Evolutionary conservation across 176 grass and related monocot genomes (phyloP).

Genomic region (Eleusine indica): DNA sequence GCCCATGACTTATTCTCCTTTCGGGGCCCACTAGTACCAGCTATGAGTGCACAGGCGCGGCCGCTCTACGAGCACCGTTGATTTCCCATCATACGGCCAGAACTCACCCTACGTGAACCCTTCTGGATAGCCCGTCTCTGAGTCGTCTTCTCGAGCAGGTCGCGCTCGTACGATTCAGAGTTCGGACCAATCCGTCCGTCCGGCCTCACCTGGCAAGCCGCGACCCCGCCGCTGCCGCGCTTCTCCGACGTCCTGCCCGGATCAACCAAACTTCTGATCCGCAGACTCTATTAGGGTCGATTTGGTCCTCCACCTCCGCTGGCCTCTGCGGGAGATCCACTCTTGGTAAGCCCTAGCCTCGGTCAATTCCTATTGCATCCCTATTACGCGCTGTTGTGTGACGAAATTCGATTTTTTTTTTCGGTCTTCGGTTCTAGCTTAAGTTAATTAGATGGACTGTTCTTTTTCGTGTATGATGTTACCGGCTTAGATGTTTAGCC

Average conservation of each 20-base stretch:
- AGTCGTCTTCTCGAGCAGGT: conserved; percentile 1
- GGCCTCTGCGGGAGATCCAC: conserved; percentile 16
- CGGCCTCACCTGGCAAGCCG: neutral
- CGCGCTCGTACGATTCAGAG: neutral
- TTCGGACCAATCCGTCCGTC: conserved; percentile 13
- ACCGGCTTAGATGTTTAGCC: neutral
- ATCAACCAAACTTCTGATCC: neutral
- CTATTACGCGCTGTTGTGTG: neutral
- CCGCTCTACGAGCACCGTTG: neutral
- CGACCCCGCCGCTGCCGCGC: neutral
- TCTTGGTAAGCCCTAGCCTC: conserved; percentile 37
- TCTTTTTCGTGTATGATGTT: neutral
- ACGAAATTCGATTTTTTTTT: neutral
- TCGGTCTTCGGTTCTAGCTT: neutral
- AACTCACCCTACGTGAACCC: neutral
- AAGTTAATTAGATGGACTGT: neutral
- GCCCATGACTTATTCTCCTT: neutral
- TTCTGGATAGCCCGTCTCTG: conserved; percentile 18
- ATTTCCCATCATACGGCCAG: neutral
- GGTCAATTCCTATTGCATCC: neutral
- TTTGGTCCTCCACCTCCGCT: neutral
- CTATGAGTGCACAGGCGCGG: neutral
- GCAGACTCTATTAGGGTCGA: neutral
- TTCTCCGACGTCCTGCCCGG: conserved; percentile 3
- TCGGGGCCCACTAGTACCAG: neutral